Conservation (phyloP, 2,329 filamentous ascomycete genomes). For the Monosporascus cannonballus region DNA sequence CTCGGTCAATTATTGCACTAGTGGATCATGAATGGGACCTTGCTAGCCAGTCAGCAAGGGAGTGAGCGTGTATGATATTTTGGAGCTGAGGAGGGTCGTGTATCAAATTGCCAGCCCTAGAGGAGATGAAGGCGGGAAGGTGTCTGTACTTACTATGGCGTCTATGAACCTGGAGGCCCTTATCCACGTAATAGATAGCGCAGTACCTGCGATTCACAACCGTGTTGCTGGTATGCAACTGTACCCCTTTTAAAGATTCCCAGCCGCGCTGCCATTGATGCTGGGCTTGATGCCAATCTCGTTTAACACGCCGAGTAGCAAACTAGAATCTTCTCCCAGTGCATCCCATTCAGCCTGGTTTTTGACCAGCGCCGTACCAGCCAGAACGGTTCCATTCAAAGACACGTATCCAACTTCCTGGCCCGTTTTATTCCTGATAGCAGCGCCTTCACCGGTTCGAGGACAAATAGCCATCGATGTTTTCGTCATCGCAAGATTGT, state of each 20-base stretch:
- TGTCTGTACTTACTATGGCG: constrained; percentile 19
- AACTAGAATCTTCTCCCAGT: constrained; percentile 34
- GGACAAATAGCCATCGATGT: constrained; percentile 49
- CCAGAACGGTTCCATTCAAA: constrained; percentile 58
- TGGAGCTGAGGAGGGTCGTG: constrained; percentile 5
- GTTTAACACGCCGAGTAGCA: constrained; percentile 33
- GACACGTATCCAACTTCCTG: constrained; percentile 36
- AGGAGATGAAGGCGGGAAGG: constrained; percentile 3
- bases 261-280: too few species aligned
- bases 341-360: constrained; percentile 51
- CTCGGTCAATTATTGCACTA: neutral
- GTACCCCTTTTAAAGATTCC: too few species aligned
- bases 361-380: constrained; percentile 59
- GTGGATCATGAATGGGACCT: neutral
- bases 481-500: constrained; percentile 57
- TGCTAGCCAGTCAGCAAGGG: neutral
- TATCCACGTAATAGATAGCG: constrained; percentile 3
- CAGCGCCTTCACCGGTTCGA: constrained; percentile 43
- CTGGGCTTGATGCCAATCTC: constrained; percentile 32
- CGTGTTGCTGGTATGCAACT: too few species aligned
- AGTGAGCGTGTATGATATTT: constrained; percentile 10
- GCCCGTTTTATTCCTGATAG: constrained; percentile 17
- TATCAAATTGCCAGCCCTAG: constrained; percentile 8
- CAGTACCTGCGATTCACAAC: too few species aligned
- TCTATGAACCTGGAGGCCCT: neutral